Evolutionary conservation across 2,329 filamentous ascomycete species (phyloP).

Genomic region (Pseudogymnoascus sp.): DNA sequence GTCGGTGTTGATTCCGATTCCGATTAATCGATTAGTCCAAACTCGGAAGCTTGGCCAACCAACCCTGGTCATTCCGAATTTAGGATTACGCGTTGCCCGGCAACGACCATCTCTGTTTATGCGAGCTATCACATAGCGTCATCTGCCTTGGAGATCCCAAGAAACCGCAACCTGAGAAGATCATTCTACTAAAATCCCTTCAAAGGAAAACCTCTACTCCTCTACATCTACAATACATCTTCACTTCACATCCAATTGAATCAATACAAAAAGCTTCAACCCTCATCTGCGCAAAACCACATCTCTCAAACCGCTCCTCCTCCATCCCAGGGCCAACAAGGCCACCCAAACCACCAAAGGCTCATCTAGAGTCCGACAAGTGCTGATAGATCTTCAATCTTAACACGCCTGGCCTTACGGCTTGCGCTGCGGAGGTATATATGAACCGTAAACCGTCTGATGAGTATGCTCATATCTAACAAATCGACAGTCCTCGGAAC

Average conservation of each 20-base stretch:
- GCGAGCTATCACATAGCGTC: conserved; percentile 6
- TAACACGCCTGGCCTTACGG: conserved; percentile 65
- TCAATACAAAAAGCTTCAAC: neutral
- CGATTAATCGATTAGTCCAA: conserved; percentile 5
- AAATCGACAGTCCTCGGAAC: conserved; percentile 37
- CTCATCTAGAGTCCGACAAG: conserved; percentile 34
- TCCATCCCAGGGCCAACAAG: neutral
- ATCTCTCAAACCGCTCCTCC: neutral
- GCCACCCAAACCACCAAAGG: conserved; percentile 14
- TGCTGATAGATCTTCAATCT: conserved; percentile 41
- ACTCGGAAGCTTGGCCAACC: conserved; percentile 6
- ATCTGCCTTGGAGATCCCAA: conserved; percentile 5
- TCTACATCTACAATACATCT: neutral
- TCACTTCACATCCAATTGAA: neutral
- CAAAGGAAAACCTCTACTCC: neutral
- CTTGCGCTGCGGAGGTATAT: conserved; percentile 73
- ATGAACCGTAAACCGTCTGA: neutral
- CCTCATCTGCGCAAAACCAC: neutral
- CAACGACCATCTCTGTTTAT: conserved; percentile 9
- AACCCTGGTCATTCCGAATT: conserved; percentile 2
- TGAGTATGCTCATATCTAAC: neutral
- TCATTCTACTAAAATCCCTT: neutral
- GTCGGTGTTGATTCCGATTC: conserved; percentile 3
- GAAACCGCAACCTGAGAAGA: conserved; percentile 5
- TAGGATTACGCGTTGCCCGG: conserved; percentile 1